Conservation (phyloP, 805 yeast genomes). For the Allodekkera sacchari region DNA sequence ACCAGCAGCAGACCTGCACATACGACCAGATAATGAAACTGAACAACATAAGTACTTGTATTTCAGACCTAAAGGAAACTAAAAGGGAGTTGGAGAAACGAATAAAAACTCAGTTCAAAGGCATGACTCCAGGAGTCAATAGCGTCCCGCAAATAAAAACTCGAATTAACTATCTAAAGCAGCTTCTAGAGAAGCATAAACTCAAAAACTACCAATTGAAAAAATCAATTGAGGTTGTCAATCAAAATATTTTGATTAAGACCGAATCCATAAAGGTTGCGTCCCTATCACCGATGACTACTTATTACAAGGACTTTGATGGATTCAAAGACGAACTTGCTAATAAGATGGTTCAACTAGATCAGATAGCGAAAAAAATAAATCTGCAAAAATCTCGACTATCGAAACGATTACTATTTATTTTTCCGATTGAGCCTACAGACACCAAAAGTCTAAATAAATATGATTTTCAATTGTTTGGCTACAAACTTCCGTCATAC, state of each 20-base stretch:
- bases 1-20: conserved; percentile 21
- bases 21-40: conserved; percentile 35
- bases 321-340: conserved; percentile 8
- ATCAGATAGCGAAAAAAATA: conserved; percentile 6
- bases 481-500: conserved; percentile 22
- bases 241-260: background rate
- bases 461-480: conserved; percentile 24
- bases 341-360: conserved; percentile 9
- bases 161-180: background rate
- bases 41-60: conserved; percentile 29
- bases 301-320: background rate
- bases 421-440: conserved; percentile 26
- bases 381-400: conserved; percentile 19
- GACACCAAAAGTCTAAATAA: conserved; percentile 8
- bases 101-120: conserved; percentile 1
- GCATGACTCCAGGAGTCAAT: conserved; percentile 4
- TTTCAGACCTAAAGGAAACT: conserved; percentile 23
- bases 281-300: background rate
- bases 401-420: conserved; percentile 13
- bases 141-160: background rate
- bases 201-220: background rate
- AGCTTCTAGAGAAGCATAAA: background rate
- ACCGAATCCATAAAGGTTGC: background rate
- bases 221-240: background rate
- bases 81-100: conserved; percentile 8